Conservation (phyloP, 768 basidiomycete species). For the Cystoderma amianthinum region DNA sequence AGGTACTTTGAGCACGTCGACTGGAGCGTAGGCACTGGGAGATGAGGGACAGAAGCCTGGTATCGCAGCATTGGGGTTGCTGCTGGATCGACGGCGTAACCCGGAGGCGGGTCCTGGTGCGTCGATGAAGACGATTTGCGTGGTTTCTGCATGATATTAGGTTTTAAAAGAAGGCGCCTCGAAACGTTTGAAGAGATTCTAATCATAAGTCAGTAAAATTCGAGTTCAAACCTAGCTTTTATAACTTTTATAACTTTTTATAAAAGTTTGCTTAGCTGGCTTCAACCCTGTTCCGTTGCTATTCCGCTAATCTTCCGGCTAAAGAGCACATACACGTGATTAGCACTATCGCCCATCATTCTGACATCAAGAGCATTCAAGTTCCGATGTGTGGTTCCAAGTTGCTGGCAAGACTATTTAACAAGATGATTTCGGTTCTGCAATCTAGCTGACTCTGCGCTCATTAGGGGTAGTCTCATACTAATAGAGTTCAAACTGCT, state of each 20-base stretch:
- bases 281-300: not conserved
- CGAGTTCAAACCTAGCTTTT: not conserved
- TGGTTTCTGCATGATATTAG: not conserved
- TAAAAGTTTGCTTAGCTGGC: not conserved
- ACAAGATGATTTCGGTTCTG: too few relatives aligned
- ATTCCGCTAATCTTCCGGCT: too few relatives aligned
- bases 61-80: constrained; percentile 66
- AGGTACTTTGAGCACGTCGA: constrained; percentile 89
- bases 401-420: too few relatives aligned
- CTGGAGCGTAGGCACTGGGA: constrained; percentile 80
- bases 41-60: constrained; percentile 62
- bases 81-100: constrained; percentile 36
- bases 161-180: not conserved
- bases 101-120: not conserved
- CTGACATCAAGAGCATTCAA: too few relatives aligned
- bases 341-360: too few relatives aligned
- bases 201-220: not conserved
- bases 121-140: not conserved
- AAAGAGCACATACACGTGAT: too few relatives aligned
- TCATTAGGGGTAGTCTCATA: too few relatives aligned
- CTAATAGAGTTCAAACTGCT: too few relatives aligned
- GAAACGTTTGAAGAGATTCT: not conserved
- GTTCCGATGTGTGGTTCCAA: too few relatives aligned
- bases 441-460: too few relatives aligned
- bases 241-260: not conserved